Percentiles rank a stretch among this genome's conserved stretches.
Evolutionary conservation across 2,329 filamentous ascomycete species (phyloP).

Genomic region (Aspergillus sp.): DNA sequence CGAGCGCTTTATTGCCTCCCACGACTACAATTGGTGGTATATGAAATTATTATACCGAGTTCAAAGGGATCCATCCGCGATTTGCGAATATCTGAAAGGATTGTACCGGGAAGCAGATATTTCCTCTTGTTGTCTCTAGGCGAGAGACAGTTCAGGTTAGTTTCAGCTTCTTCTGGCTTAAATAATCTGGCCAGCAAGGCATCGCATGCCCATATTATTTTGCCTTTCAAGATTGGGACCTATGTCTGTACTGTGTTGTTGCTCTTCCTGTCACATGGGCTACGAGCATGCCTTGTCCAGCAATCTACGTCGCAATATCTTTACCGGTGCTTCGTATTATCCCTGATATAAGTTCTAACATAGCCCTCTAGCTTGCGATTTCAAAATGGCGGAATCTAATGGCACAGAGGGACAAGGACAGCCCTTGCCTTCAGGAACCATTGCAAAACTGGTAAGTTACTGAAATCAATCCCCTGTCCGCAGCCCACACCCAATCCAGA

Average conservation of each 20-base stretch:
- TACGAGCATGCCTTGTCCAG: no score
- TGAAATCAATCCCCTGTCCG: neutral
- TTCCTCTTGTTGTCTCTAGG: neutral
- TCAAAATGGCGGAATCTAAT: slow-evolving; percentile 28
- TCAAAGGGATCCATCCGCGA: neutral
- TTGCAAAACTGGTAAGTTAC: slow-evolving; percentile 36
- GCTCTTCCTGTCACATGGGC: no score
- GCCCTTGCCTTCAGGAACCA: slow-evolving; percentile 30
- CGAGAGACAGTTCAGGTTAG: neutral
- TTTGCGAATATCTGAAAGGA: neutral
- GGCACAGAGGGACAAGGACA: slow-evolving; percentile 18
- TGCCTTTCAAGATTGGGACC: no score
- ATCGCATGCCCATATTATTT: no score
- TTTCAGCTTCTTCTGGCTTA: neutral
- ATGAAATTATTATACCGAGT: slow-evolving; percentile 1
- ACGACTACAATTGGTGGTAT: neutral
- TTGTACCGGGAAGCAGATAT: neutral
- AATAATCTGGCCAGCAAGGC: no score
- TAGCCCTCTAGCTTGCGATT: slow-evolving; percentile 1
- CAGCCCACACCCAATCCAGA: neutral
- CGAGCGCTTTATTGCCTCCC: no score
- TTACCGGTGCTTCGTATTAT: neutral
- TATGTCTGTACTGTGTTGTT: no score
- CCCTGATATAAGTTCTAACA: neutral
- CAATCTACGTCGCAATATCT: neutral